Evolutionary conservation across 208 protist genomes (phyloP), one percentile per base, ranked within the genome.

Genomic region (Wallacemonas rigidus): DNA sequence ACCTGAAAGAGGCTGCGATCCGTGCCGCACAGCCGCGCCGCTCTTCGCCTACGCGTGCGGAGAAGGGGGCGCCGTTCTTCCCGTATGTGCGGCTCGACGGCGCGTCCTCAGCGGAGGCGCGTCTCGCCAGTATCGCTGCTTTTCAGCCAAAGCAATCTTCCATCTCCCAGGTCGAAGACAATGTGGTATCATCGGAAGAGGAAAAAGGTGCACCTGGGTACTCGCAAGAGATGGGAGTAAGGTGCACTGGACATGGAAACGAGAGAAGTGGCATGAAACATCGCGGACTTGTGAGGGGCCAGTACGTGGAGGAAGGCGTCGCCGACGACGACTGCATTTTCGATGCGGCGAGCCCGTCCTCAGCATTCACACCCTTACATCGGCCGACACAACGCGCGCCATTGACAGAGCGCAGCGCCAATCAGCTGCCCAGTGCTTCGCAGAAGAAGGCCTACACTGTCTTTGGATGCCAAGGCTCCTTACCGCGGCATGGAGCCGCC

Each of bases 21-120:
- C 9, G 7, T 26, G 98, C 85, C 51, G 6, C 17, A 67, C 38
- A 35, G 35, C 0, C 14, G 15, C 26, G 53, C 53, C 9, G 17
- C 14, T 36, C 9, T 17, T 8, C 26, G 53, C 5, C 11, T 57
- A 17, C 14, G 9, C 5, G 6, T 15, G 26, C 41, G n/a, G 60
- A n/a, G 14, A 9, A n/a, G 43, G 6, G 3, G 9, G 44, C 38
- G 11, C 44, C 40, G 7, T 17, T 67, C 9, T 12, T 83, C 26
- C 50, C 54, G 14, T 98, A 90, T 76, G 87, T 97, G 53, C 79
- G 98, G 7, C 75, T 99, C 12, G 98, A 99, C 72, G 98, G 96
- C 36, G 77, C 67, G 9, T 91, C 80, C 44, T 57, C 51, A 5
- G 14, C 65, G n/a, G 82, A 96, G 36, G 75, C 85, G 7, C 71